Evolutionary conservation across 441 rosid species (phyloP), one percentile per base, ranked within the genome.

Genomic region (Euphorbia celastroides): DNA sequence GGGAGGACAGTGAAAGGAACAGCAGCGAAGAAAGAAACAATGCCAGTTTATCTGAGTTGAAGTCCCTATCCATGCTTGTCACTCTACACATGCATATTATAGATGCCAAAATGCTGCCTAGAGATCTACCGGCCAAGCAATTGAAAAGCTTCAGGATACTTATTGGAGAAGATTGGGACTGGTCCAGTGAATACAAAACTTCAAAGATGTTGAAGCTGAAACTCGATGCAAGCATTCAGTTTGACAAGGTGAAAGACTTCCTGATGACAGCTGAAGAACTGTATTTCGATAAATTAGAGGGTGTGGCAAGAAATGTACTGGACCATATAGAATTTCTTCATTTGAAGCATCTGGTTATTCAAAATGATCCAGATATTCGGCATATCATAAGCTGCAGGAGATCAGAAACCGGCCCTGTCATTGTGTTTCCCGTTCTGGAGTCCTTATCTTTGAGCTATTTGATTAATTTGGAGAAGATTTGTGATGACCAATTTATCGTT

Each of bases 271-370:
- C 58, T 26, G 70, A 74, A 64, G 50, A 69, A 42, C 11, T 74
- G 6, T 41, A 55, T 31, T 23, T 74, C 19, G 59, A 59, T 19
- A 17, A 70, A 1, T 5, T 69, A 11, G 19, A 27, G 12, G 58
- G 46, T 7, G 17, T 67, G n/a, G n/a, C n/a, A 7, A 30, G 26
- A 26, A 70, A n/a, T 56, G 46, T 74, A 7, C 46, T 70, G 5
- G 65, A 74, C 12, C 2, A 14, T 38, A 2, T 1, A 38, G 44
- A 14, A 7, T 38, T 38, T 38, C 44, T 2, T 38, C 5, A 2
- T 0, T 19, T 68, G 67, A 71, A 71, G 60, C 58, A 64, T 60
- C 73, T 75, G 14, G 50, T 17, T 23, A 4, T 70, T 10, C 64
- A 70, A 41, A 55, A 70, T 23, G 19, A 62, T 36, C 38, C 4